These are phyloP conservation scores for Lizanozyma gosingica DNA, from an alignment of 1,139 yeast species.

Conservation along the genomic window DNA sequence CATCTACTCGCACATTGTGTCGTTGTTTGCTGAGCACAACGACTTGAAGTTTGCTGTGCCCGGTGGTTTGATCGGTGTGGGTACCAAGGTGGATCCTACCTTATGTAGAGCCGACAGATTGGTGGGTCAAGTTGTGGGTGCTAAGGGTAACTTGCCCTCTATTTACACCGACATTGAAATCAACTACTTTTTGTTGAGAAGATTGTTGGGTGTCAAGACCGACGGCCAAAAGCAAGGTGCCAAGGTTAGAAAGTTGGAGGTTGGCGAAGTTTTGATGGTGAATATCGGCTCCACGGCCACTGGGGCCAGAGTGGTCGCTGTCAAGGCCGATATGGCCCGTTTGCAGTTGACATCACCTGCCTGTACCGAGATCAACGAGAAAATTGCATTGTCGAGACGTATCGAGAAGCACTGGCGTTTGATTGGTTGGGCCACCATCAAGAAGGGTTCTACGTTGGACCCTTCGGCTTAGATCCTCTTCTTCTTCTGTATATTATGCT, in stretches of 20 bases:
- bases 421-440: slow-evolving; percentile 99
- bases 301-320: slow-evolving; percentile 97
- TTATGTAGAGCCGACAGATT: slow-evolving; percentile 98
- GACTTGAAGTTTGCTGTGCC: slow-evolving; percentile 98
- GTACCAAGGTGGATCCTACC: slow-evolving; percentile 98
- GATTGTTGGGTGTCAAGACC: slow-evolving; percentile 96
- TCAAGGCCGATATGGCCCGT: slow-evolving; percentile 99
- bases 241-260: slow-evolving; percentile 88
- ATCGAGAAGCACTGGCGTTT: slow-evolving; percentile 99
- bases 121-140: slow-evolving; percentile 98
- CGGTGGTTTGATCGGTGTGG: slow-evolving; percentile 99
- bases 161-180: slow-evolving; percentile 96
- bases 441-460: slow-evolving; percentile 85
- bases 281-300: slow-evolving; percentile 99
- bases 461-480: slow-evolving; percentile 35
- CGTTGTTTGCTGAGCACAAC: slow-evolving; percentile 94
- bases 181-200: slow-evolving; percentile 91
- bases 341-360: slow-evolving; percentile 95
- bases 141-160: slow-evolving; percentile 90
- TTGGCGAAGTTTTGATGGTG: slow-evolving; percentile 96
- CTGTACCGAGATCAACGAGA: slow-evolving; percentile 95
- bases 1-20: slow-evolving; percentile 85
- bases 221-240: slow-evolving; percentile 94
- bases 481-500: slow-evolving; percentile 4
- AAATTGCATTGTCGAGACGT: slow-evolving; percentile 97